A percentile compares a stretch with the other conserved stretches of the same genome.
These are phyloP conservation scores for Boletus bicolor DNA, from an alignment of 768 basidiomycete species.

Conservation along the genomic window DNA sequence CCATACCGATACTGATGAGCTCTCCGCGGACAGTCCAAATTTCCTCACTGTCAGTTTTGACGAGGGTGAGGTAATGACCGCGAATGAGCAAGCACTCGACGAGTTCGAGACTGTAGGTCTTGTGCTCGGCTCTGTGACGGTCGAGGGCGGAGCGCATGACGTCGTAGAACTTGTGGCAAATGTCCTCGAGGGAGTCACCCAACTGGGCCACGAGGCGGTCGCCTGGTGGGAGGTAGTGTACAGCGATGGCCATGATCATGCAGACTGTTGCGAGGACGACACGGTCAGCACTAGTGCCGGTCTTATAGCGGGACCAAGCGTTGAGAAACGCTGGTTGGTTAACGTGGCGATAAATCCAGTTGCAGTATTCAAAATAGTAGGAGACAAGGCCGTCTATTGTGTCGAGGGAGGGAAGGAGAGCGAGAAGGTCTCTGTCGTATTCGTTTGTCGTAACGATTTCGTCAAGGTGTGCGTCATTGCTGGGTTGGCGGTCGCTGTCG, in stretches of 20 bases:
- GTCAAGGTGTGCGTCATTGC: constrained; percentile 42
- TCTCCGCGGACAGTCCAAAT: constrained; percentile 77
- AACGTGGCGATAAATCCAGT: constrained; percentile 82
- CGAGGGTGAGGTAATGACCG: constrained; percentile 67
- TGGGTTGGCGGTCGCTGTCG: constrained; percentile 49
- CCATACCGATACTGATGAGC: constrained; percentile 68
- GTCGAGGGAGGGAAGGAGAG: constrained; percentile 59
- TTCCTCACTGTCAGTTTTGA: constrained; percentile 76
- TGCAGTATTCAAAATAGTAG: constrained; percentile 84
- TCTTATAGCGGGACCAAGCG: constrained; percentile 75
- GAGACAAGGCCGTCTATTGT: constrained; percentile 69
- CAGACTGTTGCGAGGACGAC: constrained; percentile 69
- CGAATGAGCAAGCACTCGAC: constrained; percentile 72
- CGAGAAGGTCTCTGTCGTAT: constrained; percentile 72
- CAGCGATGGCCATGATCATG: constrained; percentile 69
- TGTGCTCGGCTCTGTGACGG: constrained; percentile 56
- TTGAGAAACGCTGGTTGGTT: constrained; percentile 57
- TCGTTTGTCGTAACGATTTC: constrained; percentile 45
- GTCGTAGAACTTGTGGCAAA: constrained; percentile 65
- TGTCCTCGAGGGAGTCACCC: constrained; percentile 53
- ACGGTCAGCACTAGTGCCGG: constrained; percentile 60
- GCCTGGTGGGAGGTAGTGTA: constrained; percentile 65
- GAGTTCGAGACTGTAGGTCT: constrained; percentile 65
- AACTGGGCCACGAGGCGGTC: constrained; percentile 59
- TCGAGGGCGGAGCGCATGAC: constrained; percentile 63